Evolutionary conservation across 192 early-diverging fungal species (phyloP).

Genomic region (Chytriomyces sp.): DNA sequence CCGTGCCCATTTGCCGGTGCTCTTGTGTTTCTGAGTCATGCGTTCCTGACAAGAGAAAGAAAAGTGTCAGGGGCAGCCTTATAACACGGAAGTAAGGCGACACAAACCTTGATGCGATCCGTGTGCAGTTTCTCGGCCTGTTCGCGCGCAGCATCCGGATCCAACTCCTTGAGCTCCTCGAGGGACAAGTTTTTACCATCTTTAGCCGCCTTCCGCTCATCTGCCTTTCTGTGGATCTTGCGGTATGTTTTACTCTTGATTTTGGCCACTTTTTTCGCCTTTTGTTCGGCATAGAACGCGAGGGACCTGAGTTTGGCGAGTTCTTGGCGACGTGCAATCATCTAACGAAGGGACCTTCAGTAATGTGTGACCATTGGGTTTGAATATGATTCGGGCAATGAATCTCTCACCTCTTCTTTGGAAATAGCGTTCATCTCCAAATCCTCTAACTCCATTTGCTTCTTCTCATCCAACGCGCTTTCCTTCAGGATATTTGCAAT

Average conservation of each 20-base stretch:
- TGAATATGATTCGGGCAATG: constrained; percentile 6
- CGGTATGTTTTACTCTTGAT: constrained; percentile 97
- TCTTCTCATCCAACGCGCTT: constrained; percentile 76
- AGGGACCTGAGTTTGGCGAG: constrained; percentile 89
- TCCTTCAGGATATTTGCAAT: constrained; percentile 70
- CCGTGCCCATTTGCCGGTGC: constrained; percentile 95
- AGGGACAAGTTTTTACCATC: constrained; percentile 38
- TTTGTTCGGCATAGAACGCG: constrained; percentile 90
- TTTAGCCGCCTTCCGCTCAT: constrained; percentile 52
- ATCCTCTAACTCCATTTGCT: constrained; percentile 79
- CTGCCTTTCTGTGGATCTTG: constrained; percentile 84
- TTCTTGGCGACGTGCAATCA: constrained; percentile 68
- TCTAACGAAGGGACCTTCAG: constrained; percentile 26
- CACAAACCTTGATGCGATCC: constrained; percentile 67
- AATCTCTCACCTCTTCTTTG: constrained; percentile 86
- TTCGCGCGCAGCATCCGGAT: constrained; percentile 69
- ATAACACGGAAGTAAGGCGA: not conserved
- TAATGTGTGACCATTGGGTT: not conserved
- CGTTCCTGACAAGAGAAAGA: constrained; percentile 65
- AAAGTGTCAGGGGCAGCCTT: not conserved
- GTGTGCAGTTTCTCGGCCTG: constrained; percentile 71
- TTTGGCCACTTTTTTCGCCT: constrained; percentile 89
- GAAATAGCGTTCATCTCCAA: constrained; percentile 82
- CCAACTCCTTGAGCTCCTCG: constrained; percentile 54
- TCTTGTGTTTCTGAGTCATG: constrained; percentile 91